Evolutionary conservation across 2,329 filamentous ascomycete genomes (phyloP).

Genomic region (Capronia epimyces): DNA sequence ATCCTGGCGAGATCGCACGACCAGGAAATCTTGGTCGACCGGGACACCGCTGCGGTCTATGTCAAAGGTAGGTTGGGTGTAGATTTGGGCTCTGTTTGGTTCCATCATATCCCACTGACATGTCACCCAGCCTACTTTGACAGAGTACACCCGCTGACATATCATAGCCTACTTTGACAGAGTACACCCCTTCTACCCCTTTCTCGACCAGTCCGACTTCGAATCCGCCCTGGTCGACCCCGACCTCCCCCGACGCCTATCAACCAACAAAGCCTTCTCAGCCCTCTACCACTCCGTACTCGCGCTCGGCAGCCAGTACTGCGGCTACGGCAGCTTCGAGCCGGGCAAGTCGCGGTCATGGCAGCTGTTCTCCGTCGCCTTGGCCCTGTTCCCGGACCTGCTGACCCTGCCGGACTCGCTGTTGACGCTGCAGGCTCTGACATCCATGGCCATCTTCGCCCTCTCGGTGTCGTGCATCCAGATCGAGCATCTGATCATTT

Average conservation of each 20-base stretch:
- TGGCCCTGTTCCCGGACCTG: neutral
- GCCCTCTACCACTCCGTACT: constrained; percentile 1
- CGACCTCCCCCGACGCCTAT: neutral
- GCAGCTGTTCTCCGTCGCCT: neutral
- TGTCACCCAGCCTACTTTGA: neutral
- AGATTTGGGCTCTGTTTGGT: no score
- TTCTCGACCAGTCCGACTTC: neutral
- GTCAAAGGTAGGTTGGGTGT: neutral
- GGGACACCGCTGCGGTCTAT: neutral
- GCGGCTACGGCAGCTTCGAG: neutral
- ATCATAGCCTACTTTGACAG: neutral
- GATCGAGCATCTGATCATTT: neutral
- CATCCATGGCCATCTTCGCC: neutral
- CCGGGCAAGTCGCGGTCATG: neutral
- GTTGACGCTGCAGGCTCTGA: neutral
- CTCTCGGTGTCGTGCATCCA: neutral
- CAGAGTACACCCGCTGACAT: neutral
- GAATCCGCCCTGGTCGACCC: neutral
- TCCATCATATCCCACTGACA: no score
- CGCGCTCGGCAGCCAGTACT: constrained; percentile 2
- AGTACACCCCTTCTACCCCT: neutral
- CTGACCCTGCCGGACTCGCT: neutral
- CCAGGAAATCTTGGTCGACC: neutral
- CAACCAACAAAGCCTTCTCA: neutral
- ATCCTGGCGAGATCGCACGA: neutral